Percentiles rank a stretch among this genome's conserved stretches.
Evolutionary conservation across 805 yeast genomes (phyloP).

Genomic region (Wickerhamiella parazyma): DNA sequence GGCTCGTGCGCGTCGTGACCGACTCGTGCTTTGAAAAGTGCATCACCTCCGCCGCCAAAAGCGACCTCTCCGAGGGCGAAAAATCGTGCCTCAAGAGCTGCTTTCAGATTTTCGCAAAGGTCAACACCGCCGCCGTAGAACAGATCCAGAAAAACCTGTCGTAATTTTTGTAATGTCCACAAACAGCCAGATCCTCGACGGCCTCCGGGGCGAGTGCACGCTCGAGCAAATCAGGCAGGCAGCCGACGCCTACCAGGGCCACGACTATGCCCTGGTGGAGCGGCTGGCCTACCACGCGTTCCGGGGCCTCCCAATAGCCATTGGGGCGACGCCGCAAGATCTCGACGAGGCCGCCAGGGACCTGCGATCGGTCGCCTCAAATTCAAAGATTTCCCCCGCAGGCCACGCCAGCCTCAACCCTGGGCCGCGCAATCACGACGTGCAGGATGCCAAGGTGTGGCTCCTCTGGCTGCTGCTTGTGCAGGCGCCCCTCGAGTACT

Average conservation of each 20-base stretch:
- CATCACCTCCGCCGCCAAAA: slow-evolving; percentile 31
- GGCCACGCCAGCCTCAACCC: slow-evolving; percentile 3
- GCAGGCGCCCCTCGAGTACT: slow-evolving; percentile 12
- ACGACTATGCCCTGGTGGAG: slow-evolving; percentile 4
- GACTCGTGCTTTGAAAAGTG: slow-evolving; percentile 87
- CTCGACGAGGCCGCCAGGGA: not conserved
- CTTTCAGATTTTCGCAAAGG: slow-evolving; percentile 72
- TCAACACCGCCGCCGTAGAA: slow-evolving; percentile 72
- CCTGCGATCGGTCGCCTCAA: not conserved
- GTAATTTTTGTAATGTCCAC: not conserved
- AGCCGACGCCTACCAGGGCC: not conserved
- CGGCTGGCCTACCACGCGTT: slow-evolving; percentile 1
- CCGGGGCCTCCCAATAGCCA: not conserved
- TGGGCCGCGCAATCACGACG: not conserved
- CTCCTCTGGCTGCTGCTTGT: slow-evolving; percentile 11
- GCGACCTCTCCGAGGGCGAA: slow-evolving; percentile 42
- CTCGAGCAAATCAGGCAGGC: not conserved
- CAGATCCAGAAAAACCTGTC: slow-evolving; percentile 17
- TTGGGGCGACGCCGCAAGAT: not conserved
- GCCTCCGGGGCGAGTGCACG: not conserved
- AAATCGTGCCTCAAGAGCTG: slow-evolving; percentile 67
- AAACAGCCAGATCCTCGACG: not conserved
- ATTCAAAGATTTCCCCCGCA: not conserved
- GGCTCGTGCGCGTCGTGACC: slow-evolving; percentile 28
- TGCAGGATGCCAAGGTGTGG: slow-evolving; percentile 9